Conservation (phyloP, 345 rosid species). For the Durio zibethinus region DNA sequence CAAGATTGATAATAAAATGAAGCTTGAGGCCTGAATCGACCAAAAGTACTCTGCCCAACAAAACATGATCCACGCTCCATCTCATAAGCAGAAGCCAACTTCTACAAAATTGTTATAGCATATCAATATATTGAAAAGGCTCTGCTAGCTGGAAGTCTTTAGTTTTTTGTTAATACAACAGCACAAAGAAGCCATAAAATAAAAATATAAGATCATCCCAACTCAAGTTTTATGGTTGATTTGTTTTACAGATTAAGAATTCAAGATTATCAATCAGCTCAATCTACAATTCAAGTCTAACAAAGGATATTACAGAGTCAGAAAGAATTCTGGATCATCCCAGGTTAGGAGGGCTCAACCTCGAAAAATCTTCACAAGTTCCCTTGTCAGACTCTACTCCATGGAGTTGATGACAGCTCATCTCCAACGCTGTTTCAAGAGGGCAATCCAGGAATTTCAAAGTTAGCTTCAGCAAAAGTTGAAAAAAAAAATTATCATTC, state of each 20-base stretch:
- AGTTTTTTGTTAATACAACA: background rate
- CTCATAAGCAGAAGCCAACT: background rate
- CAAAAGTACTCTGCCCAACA: background rate
- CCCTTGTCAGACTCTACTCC: background rate
- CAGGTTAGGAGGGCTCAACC: background rate
- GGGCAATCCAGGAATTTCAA: background rate
- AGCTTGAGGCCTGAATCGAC: background rate
- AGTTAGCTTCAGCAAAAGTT: background rate
- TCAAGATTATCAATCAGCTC: background rate
- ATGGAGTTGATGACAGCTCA: conserved; percentile 9
- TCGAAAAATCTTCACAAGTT: conserved; percentile 3
- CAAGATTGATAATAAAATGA: background rate
- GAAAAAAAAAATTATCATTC: background rate
- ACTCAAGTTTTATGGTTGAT: conserved; percentile 7
- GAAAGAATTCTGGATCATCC: background rate
- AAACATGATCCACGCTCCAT: background rate
- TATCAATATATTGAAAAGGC: background rate
- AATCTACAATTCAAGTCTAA: background rate
- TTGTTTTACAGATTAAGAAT: background rate
- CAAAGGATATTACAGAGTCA: background rate
- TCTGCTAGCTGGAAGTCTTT: background rate
- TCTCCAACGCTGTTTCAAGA: background rate
- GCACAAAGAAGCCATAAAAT: background rate
- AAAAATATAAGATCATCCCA: background rate
- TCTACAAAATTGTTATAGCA: background rate